Evolutionary conservation across 192 early-diverging fungal species (phyloP).

Genomic region (Podila horticola): DNA sequence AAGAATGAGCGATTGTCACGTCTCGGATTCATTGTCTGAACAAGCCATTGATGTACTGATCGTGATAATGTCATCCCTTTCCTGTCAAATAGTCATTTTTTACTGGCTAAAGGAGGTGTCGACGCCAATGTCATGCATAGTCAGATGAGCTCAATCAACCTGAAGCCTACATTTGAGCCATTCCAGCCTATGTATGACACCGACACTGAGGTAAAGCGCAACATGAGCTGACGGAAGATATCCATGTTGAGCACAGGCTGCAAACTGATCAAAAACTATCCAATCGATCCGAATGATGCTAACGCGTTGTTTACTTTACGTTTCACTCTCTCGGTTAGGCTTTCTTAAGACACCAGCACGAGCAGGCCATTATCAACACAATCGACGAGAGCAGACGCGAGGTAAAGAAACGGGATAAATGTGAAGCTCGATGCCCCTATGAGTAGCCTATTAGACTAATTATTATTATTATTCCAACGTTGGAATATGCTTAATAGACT

Average conservation of each 20-base stretch:
- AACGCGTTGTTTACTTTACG: conserved; percentile 1
- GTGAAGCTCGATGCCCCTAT: not conserved
- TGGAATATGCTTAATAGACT: conserved; percentile 53
- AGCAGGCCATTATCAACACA: conserved; percentile 79
- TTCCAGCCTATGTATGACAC: conserved; percentile 81
- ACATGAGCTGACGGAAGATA: not conserved
- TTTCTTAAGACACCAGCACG: conserved; percentile 78
- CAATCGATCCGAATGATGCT: not conserved
- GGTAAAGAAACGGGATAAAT: conserved; percentile 19
- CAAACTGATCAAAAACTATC: no score
- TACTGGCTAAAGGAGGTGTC: conserved; percentile 83
- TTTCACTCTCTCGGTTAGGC: conserved; percentile 35
- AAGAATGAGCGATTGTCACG: conserved; percentile 4
- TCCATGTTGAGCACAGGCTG: no score
- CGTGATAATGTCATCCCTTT: not conserved
- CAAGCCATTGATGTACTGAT: not conserved
- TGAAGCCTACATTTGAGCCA: conserved; percentile 78
- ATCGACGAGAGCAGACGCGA: conserved; percentile 75
- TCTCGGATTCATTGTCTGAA: not conserved
- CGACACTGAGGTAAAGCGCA: conserved; percentile 71
- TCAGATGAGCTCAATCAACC: conserved; percentile 70
- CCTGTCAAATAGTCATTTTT: conserved; percentile 62
- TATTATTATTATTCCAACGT: not conserved
- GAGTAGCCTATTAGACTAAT: conserved; percentile 2
- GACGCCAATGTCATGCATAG: conserved; percentile 78